A percentile compares a stretch with the other conserved stretches of the same genome.
Evolutionary conservation across 2,329 filamentous ascomycete species (phyloP).

Genomic region (Aspergillus jensenii): DNA sequence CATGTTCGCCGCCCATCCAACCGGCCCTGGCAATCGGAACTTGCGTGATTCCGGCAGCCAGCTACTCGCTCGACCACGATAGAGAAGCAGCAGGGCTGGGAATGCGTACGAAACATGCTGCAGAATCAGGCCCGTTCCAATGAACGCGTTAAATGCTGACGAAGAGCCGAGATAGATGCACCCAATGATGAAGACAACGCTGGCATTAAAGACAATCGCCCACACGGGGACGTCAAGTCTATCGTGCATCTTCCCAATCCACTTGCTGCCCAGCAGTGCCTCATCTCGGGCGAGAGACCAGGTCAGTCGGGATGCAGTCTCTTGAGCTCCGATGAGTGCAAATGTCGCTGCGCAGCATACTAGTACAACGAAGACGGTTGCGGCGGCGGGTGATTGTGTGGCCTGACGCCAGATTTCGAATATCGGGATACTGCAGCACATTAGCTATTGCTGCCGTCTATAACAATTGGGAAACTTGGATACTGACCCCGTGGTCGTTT

Average conservation of each 20-base stretch:
- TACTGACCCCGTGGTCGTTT: slow-evolving; percentile 18
- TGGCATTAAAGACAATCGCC: slow-evolving; percentile 20
- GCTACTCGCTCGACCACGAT: slow-evolving; percentile 21
- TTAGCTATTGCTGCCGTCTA: neutral
- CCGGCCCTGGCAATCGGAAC: slow-evolving; percentile 16
- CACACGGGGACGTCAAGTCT: slow-evolving; percentile 23
- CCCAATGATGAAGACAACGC: slow-evolving; percentile 25
- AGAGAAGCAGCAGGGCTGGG: slow-evolving; percentile 28
- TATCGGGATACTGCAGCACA: neutral
- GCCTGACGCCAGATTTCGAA: slow-evolving; percentile 16
- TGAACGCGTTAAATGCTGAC: slow-evolving; percentile 29
- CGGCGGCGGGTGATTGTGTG: neutral
- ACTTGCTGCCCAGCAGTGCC: slow-evolving; percentile 17
- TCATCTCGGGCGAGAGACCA: slow-evolving; percentile 29
- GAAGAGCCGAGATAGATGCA: slow-evolving; percentile 29
- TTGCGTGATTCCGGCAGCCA: slow-evolving; percentile 14
- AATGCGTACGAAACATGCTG: slow-evolving; percentile 26
- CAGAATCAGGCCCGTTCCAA: slow-evolving; percentile 20
- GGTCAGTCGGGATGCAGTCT: slow-evolving; percentile 29
- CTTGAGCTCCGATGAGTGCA: slow-evolving; percentile 24
- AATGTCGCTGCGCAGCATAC: slow-evolving; percentile 2
- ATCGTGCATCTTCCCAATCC: slow-evolving; percentile 17
- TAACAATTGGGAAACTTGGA: too few relatives aligned
- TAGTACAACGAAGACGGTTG: slow-evolving; percentile 8
- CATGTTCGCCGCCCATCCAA: slow-evolving; percentile 30